Conservation (phyloP, 768 basidiomycete species). For the Kwoniella europaea region DNA sequence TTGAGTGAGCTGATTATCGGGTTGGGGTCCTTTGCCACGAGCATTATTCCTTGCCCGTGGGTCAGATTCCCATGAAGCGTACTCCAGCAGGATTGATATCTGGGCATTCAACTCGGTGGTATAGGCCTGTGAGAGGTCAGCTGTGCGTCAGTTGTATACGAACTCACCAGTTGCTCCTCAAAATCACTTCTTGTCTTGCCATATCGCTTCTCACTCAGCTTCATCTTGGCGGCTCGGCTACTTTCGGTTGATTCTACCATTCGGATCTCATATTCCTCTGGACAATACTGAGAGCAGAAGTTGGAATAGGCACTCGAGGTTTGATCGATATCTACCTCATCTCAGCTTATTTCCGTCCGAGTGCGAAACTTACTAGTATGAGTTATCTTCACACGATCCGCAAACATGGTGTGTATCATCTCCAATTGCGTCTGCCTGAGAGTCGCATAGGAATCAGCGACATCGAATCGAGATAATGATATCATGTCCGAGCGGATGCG, state of each 20-base stretch:
- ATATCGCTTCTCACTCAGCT: conserved; percentile 68
- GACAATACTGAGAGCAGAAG: conserved; percentile 79
- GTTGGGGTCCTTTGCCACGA: conserved; percentile 19
- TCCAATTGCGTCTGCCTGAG: conserved; percentile 13
- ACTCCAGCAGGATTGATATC: conserved; percentile 24
- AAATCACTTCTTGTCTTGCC: conserved; percentile 61
- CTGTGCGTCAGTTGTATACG: no score
- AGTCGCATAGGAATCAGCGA: not conserved
- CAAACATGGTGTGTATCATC: conserved; percentile 35
- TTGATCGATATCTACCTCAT: conserved; percentile 69
- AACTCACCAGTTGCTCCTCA: conserved; percentile 40
- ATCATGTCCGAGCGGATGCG: not conserved
- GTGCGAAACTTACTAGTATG: conserved; percentile 34
- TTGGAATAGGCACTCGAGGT: conserved; percentile 85
- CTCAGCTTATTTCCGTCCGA: conserved; percentile 14
- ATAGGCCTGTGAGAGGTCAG: conserved; percentile 11
- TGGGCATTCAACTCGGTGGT: conserved; percentile 16
- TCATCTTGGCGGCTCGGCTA: conserved; percentile 67
- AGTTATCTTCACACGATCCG: conserved; percentile 36
- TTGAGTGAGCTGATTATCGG: conserved; percentile 27
- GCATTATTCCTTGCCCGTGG: conserved; percentile 28
- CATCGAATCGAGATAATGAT: not conserved
- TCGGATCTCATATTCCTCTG: conserved; percentile 75
- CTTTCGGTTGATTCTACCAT: conserved; percentile 79
- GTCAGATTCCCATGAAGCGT: conserved; percentile 49